Conservation (phyloP, 78 protist species). For the Cavenderia fasciculata region DNA sequence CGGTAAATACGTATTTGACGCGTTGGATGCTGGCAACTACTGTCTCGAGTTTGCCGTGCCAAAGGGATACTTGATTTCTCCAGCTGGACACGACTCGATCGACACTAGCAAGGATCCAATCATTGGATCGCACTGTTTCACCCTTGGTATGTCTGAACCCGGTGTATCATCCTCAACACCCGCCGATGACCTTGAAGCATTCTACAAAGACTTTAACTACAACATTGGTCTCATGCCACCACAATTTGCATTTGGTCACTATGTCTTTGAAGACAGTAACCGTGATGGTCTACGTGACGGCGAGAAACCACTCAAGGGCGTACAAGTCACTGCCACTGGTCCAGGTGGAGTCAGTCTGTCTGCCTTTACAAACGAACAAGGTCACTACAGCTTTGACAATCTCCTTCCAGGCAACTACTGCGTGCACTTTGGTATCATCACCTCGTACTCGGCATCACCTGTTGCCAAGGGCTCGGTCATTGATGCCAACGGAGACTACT, state of each 20-base stretch:
- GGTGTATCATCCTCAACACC: not conserved
- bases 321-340: not conserved
- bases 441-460: not conserved
- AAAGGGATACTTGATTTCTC: not conserved
- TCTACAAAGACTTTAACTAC: not conserved
- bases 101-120: not conserved
- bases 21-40: not conserved
- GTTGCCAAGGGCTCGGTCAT: not conserved
- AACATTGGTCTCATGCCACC: constrained; percentile 38
- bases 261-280: constrained; percentile 29
- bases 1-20: not conserved
- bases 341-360: not conserved
- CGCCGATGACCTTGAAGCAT: not conserved
- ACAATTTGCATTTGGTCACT: constrained; percentile 41
- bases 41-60: not conserved
- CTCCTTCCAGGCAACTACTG: constrained; percentile 11
- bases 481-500: constrained; percentile 1
- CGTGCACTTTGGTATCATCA: not conserved
- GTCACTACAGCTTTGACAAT: constrained; percentile 13
- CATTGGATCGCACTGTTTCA: constrained; percentile 9
- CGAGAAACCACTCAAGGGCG: constrained; percentile 1
- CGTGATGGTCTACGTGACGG: constrained; percentile 37
- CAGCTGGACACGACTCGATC: not conserved
- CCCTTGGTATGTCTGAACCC: not conserved
- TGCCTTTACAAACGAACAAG: not conserved